A percentile compares a stretch with the other conserved stretches of the same genome.
phyloP scores from a whole-genome alignment of 2,329 filamentous ascomycete genomes.

The Hansfordia pulvinata region DNA sequence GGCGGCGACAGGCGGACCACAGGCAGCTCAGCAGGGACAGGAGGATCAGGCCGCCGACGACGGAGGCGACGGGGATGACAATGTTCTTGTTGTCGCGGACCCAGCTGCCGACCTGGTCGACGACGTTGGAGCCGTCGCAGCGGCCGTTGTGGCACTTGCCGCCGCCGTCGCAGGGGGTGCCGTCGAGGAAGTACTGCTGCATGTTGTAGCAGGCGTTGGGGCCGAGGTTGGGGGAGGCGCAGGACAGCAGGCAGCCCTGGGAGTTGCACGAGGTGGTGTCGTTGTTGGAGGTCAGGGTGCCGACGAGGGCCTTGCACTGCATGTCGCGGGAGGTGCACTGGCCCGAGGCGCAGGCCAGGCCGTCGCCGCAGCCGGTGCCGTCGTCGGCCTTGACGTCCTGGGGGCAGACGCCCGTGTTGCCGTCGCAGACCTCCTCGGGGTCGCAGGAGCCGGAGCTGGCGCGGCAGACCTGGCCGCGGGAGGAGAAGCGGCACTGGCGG shows the following conservation, averaged over 20 bases:
- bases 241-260: conserved; percentile 63
- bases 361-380: conserved; percentile 53
- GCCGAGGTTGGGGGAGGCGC: conserved; percentile 56
- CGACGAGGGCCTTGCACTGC: conserved; percentile 80
- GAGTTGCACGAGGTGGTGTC: conserved; percentile 68
- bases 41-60: conserved; percentile 60
- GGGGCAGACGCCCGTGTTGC: conserved; percentile 60
- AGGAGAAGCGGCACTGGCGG: conserved; percentile 49
- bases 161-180: conserved; percentile 69
- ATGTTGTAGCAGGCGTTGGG: conserved; percentile 56
- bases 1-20: conserved; percentile 36
- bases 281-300: conserved; percentile 57
- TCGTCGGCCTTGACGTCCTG: conserved; percentile 55
- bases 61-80: conserved; percentile 65
- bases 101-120: conserved; percentile 61
- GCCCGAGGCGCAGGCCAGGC: conserved; percentile 72
- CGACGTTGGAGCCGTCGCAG: conserved; percentile 58
- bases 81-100: conserved; percentile 64
- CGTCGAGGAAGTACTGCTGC: conserved; percentile 88
- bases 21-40: conserved; percentile 57
- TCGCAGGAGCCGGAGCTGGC: conserved; percentile 71
- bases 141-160: conserved; percentile 67
- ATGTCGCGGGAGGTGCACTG: conserved; percentile 87
- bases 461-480: conserved; percentile 64
- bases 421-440: conserved; percentile 70